These are phyloP conservation scores for Tylopilus vinaceipallidus DNA, from an alignment of 768 basidiomycete species.

Conservation along the genomic window DNA sequence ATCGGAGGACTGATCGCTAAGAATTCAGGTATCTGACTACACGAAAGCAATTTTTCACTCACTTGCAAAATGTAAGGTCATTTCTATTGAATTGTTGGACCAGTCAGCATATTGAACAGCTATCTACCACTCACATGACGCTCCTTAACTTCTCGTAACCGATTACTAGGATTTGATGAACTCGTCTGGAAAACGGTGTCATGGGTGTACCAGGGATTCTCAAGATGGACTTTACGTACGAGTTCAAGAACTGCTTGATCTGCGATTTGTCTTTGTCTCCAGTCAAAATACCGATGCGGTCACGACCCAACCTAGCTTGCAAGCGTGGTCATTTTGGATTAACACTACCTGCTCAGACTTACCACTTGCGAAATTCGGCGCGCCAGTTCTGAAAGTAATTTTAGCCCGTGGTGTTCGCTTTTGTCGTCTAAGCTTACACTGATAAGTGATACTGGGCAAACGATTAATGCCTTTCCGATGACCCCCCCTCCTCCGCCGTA, in stretches of 20 bases:
- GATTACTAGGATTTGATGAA: conserved; percentile 86
- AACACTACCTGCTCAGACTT: conserved; percentile 29
- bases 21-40: neutral
- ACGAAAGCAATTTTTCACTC: conserved; percentile 21
- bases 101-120: neutral
- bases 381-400: conserved; percentile 76
- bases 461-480: conserved; percentile 84
- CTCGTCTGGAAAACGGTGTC: conserved; percentile 43
- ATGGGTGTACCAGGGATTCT: neutral
- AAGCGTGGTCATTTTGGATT: neutral
- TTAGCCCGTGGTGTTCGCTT: neutral
- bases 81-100: conserved; percentile 34
- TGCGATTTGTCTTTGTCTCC: conserved; percentile 56
- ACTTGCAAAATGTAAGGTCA: conserved; percentile 66
- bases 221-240: conserved; percentile 41
- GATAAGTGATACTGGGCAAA: conserved; percentile 89
- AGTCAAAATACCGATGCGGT: conserved; percentile 54
- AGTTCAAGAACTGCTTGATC: conserved; percentile 72
- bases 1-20: conserved; percentile 69
- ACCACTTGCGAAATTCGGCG: conserved; percentile 95
- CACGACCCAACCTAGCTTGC: conserved; percentile 48
- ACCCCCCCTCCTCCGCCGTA: conserved; percentile 54
- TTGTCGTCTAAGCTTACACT: conserved; percentile 49
- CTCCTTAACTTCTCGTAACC: conserved; percentile 90
- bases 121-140: conserved; percentile 58